Percentiles rank a stretch among this genome's conserved stretches.
Conservation (phyloP, 2,329 filamentous ascomycete genomes). For the Fusarium palustre region DNA sequence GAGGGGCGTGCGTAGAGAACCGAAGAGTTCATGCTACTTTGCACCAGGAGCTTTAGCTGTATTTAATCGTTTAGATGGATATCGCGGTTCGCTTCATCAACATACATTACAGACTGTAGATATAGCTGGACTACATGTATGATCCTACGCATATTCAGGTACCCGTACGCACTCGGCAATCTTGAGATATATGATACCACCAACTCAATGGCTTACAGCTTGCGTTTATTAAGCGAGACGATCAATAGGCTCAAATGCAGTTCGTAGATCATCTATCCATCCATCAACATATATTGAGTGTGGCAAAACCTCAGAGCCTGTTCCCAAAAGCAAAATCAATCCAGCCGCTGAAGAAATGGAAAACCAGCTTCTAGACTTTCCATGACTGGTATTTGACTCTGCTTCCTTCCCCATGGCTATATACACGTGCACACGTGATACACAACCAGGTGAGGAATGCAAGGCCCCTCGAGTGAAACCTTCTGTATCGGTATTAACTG, state of each 20-base stretch:
- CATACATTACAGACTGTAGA: constrained; percentile 1
- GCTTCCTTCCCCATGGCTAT: constrained; percentile 20
- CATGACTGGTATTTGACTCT: constrained; percentile 38
- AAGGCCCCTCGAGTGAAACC: constrained; percentile 26
- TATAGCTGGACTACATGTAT: not conserved
- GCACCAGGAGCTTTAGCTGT: constrained; percentile 8
- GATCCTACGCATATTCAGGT: constrained; percentile 15
- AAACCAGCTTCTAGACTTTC: constrained; percentile 35
- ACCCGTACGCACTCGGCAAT: constrained; percentile 14
- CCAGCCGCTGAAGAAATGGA: constrained; percentile 9
- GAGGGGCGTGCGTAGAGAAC: constrained; percentile 33
- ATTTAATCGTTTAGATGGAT: not conserved
- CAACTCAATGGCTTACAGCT: constrained; percentile 31
- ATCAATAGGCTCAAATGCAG: constrained; percentile 25
- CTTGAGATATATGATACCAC: not conserved
- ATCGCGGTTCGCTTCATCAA: constrained; percentile 15
- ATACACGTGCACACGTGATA: constrained; percentile 33
- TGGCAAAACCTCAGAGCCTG: not conserved
- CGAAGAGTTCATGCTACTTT: constrained; percentile 36
- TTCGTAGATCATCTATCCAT: constrained; percentile 30
- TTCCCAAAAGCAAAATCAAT: not conserved
- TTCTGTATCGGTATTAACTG: constrained; percentile 5
- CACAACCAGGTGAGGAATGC: constrained; percentile 30
- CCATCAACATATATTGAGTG: not conserved
- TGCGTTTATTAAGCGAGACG: constrained; percentile 15